These are phyloP conservation scores for Phyllosticta citriasiana DNA, from an alignment of 2,329 filamentous ascomycete genomes.

Conservation along the genomic window DNA sequence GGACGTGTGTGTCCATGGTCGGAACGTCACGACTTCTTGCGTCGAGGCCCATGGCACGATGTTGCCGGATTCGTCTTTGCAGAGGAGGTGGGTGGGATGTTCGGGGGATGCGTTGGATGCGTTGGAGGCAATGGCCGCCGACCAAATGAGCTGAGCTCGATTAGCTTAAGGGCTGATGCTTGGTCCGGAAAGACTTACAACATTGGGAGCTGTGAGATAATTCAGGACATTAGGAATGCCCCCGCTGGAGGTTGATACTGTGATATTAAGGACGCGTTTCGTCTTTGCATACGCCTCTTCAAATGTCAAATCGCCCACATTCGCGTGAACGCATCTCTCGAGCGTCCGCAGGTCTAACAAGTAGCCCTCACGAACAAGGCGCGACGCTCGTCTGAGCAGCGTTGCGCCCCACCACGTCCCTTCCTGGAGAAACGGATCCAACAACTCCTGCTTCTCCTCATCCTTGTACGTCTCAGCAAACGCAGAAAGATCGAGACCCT, in stretches of 20 bases:
- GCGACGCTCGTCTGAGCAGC: slow-evolving; percentile 52
- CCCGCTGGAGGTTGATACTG: slow-evolving; percentile 65
- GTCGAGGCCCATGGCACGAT: slow-evolving; percentile 64
- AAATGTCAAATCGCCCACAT: slow-evolving; percentile 83
- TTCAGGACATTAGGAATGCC: slow-evolving; percentile 81
- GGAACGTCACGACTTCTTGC: slow-evolving; percentile 48
- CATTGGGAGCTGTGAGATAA: slow-evolving; percentile 85
- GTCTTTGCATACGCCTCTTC: slow-evolving; percentile 83
- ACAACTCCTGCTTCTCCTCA: slow-evolving; percentile 13
- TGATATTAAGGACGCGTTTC: slow-evolving; percentile 84
- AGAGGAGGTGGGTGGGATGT: slow-evolving; percentile 58
- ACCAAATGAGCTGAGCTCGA: slow-evolving; percentile 59
- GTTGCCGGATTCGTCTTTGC: slow-evolving; percentile 63
- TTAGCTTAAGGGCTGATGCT: not conserved
- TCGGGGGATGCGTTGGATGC: slow-evolving; percentile 56
- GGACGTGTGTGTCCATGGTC: slow-evolving; percentile 50
- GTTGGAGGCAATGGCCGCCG: slow-evolving; percentile 68
- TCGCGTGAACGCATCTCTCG: slow-evolving; percentile 72
- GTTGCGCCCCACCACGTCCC: slow-evolving; percentile 40
- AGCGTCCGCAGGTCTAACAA: slow-evolving; percentile 74
- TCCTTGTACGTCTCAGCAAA: slow-evolving; percentile 44
- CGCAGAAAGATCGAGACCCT: slow-evolving; percentile 71
- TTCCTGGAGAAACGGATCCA: slow-evolving; percentile 15
- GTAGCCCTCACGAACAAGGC: slow-evolving; percentile 68
- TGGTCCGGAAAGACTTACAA: slow-evolving; percentile 47